Percentiles rank a stretch among this genome's conserved stretches.
Conservation (phyloP, 257 asterid genomes). For the Rauvolfia tetraphylla region DNA sequence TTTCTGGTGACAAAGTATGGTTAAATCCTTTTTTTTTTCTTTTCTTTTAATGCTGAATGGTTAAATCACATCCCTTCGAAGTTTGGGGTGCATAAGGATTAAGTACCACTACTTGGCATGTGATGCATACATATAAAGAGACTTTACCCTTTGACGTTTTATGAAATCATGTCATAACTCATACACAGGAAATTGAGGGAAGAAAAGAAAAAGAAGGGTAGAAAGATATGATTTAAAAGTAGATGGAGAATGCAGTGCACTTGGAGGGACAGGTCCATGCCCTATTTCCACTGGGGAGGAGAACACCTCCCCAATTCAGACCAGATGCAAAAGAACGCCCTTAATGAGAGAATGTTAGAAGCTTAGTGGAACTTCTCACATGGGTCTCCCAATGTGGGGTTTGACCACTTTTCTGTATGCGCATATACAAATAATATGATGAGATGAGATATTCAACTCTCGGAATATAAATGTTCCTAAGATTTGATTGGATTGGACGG, state of each 20-base stretch:
- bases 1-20: too few relatives aligned
- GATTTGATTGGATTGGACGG: slow-evolving; percentile 32
- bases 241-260: slow-evolving; percentile 44
- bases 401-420: slow-evolving; percentile 36
- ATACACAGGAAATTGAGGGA: background rate
- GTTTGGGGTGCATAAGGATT: too few relatives aligned
- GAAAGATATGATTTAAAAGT: background rate
- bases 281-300: slow-evolving; percentile 37
- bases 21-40: too few relatives aligned
- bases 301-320: slow-evolving; percentile 5
- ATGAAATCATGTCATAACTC: background rate
- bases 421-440: too few relatives aligned
- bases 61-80: too few relatives aligned
- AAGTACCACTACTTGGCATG: too few relatives aligned
- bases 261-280: slow-evolving; percentile 34
- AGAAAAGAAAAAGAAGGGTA: background rate
- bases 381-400: slow-evolving; percentile 23
- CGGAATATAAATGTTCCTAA: slow-evolving; percentile 23
- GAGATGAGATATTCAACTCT: slow-evolving; percentile 7
- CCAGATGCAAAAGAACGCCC: slow-evolving; percentile 5
- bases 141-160: background rate
- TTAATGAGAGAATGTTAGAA: slow-evolving; percentile 26
- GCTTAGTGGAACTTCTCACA: slow-evolving; percentile 47
- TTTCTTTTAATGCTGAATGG: too few relatives aligned
- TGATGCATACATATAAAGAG: background rate